Evolutionary conservation across 2,329 filamentous ascomycete genomes (phyloP), one percentile per base, ranked within the genome.

Genomic region (Beauveria pseudobassiana): DNA sequence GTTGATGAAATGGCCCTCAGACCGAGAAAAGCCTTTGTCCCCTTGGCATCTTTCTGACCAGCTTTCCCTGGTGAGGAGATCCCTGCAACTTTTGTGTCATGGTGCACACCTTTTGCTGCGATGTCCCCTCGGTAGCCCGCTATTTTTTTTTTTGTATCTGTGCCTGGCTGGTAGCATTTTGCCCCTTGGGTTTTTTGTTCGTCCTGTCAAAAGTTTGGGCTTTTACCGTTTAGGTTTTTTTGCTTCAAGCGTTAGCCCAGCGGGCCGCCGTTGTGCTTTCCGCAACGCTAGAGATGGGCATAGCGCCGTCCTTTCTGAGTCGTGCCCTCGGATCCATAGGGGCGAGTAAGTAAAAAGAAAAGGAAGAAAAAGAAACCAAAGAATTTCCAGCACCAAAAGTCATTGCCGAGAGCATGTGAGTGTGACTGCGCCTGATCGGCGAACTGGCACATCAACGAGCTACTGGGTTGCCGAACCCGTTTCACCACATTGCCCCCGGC

Each of bases 211-310:
- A 22, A 22, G 3, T 1, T 22, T 22, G 22, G 22, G 22, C 22
- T 22, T 22, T 22, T 22, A 22, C 22, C 22, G 28, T 30, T 30
- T 30, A 12, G 1, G 40, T 34, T 51, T 34, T 51, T 8, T 5
- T 30, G 3, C 38, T 45, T 26, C 45, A 52, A 22, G 48, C 48
- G 40, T 34, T 48, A 59, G 46, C 38, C 38, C n/a, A 26, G 57
- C 57, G 57, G 57, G 57, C 57, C 57, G 57, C 57, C 57, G 48
- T 52, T 52, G 34, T 45, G 55, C 45, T 52, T 59, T 34, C 57
- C 57, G 57, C 38, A 52, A 52, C 48, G 57, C 57, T 59, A 59
- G 5, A 59, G 10, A 22, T 40, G n/a, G 28, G 30, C 50, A 38
- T 7, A 5, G 26, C 53, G 20, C 12, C 14, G 9, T 9, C 14